Base-by-base conservation (phyloP, 2,329 filamentous ascomycete genomes). In the Thielaviopsis populi region DNA sequence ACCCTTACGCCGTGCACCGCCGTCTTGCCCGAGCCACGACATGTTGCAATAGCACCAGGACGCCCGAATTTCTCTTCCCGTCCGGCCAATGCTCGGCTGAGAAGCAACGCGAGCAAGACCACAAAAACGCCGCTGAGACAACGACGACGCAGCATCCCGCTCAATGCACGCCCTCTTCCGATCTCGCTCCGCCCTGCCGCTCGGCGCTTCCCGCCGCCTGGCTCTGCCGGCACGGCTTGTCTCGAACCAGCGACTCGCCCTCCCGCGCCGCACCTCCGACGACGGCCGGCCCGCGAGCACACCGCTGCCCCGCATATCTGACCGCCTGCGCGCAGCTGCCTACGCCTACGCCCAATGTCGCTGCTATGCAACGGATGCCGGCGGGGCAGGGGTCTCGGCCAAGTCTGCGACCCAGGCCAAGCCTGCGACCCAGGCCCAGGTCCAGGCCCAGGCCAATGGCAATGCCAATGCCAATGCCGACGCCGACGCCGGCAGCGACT, bases 211-310 rank as follows among this genome's bases (percentile, higher is more conserved):
- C 27, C 56, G 63, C 40, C n/a, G 42, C 22, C 22, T 64, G 22
- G 63, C 63, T 19, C 46, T 64, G 10, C 56, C 56, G 15, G 56
- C 63, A 11, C 63, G 42, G 17, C 48, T 58, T 22, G 27, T 42
- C 24, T 33, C 63, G 22, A 56, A 56, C 4, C 53, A 56, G 53
- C 11, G 53, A 6, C 27, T 56, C n/a, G 10, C 53, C 15, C 30
- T 37, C 15, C 53, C 53, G 15, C 53, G 53, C 10, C 27, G 53
- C n/a, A n/a, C 53, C 15, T 13, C 24, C 17, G 53, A 13, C 27
- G 41, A 54, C 19, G 63, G 27, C 33, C 59, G 10, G 33, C 27
- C 17, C 17, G 19, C 15, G 56, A 22, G 19, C 56, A 27, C 43
- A 13, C 41, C 41, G 22, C 59, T 33, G 37, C 24, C 10, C 15